Evolutionary conservation across 306 rosid species (phyloP).

Genomic region (Spatholobus suberectus): DNA sequence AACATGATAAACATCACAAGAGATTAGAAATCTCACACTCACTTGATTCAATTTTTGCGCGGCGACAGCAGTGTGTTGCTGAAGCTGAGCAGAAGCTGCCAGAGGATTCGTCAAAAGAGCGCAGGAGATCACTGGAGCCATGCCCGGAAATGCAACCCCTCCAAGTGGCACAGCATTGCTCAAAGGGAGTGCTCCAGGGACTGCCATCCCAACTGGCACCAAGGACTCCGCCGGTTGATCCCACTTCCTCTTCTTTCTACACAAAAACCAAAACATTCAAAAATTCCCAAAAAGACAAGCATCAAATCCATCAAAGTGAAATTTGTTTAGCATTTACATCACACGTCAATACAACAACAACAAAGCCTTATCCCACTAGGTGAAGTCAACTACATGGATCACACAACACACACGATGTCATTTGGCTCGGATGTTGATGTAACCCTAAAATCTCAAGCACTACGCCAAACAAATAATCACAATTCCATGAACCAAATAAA

Average conservation of each 20-base stretch:
- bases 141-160: slow-evolving; percentile 50
- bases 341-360: not conserved
- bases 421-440: not conserved
- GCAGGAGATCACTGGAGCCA: slow-evolving; percentile 37
- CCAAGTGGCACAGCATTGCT: slow-evolving; percentile 49
- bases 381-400: not conserved
- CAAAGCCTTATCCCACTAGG: not conserved
- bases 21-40: slow-evolving; percentile 56
- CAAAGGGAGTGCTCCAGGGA: slow-evolving; percentile 62
- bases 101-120: slow-evolving; percentile 49
- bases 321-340: slow-evolving; percentile 19
- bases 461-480: not conserved
- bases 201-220: slow-evolving; percentile 57
- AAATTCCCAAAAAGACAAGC: not conserved
- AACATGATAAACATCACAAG: slow-evolving; percentile 10
- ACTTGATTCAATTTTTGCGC: slow-evolving; percentile 63
- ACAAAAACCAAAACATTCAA: not conserved
- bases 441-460: slow-evolving; percentile 7
- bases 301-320: not conserved
- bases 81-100: slow-evolving; percentile 50
- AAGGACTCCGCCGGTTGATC: slow-evolving; percentile 91
- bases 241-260: slow-evolving; percentile 95
- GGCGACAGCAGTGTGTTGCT: slow-evolving; percentile 50
- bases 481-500: not conserved
- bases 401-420: not conserved